These are phyloP conservation scores for Rhododendron ovatum DNA, from an alignment of 148 eudicot species.

Conservation along the genomic window DNA sequence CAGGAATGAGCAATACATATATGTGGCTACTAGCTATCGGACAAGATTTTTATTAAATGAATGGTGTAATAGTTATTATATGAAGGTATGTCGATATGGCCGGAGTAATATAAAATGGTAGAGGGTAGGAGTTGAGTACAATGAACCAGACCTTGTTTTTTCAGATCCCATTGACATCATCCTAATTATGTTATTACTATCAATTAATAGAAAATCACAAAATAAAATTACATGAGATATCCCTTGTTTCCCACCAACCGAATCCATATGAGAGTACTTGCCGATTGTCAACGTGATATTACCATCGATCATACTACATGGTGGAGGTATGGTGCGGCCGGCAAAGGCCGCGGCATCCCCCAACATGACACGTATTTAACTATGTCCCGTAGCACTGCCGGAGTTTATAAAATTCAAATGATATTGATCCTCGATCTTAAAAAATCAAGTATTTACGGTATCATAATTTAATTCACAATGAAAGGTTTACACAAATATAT, in stretches of 20 bases:
- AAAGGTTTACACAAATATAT: not conserved
- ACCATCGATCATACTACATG: not conserved
- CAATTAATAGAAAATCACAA: not conserved
- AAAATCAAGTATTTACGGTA: not conserved
- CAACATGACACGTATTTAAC: no score
- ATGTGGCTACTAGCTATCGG: no score
- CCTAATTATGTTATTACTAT: not conserved
- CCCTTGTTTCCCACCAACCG: not conserved
- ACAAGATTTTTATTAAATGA: not conserved
- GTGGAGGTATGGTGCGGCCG: not conserved
- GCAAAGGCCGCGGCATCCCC: not conserved
- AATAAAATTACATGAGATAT: not conserved
- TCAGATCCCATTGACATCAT: not conserved
- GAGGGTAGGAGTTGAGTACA: not conserved
- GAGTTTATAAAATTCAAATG: no score
- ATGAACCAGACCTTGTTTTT: not conserved
- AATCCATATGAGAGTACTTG: not conserved
- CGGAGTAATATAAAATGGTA: not conserved
- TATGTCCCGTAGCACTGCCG: not conserved
- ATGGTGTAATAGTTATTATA: no score
- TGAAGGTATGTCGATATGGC: not conserved
- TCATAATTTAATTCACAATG: not conserved
- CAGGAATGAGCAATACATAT: not conserved
- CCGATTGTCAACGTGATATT: not conserved
- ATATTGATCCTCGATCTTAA: not conserved